Percentiles rank a stretch among this genome's conserved stretches.
Conservation (phyloP, 2,329 filamentous ascomycete species). For the Fusarium miscanthi region DNA sequence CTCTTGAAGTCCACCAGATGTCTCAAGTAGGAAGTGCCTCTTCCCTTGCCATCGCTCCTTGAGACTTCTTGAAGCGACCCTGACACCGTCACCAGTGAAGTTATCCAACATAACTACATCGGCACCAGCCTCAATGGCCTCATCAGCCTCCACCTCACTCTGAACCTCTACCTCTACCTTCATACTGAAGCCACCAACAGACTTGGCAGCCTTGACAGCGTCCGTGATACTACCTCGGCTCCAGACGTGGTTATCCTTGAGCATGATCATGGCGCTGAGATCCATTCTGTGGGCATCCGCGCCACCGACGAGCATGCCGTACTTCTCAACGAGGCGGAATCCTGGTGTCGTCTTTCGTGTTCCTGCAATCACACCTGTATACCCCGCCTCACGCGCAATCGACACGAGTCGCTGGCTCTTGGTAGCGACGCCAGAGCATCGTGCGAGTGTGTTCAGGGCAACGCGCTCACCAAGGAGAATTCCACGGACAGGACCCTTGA, state of each 20-base stretch:
- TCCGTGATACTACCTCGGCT: slow-evolving; percentile 86
- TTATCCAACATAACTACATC: slow-evolving; percentile 99
- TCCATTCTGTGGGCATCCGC: slow-evolving; percentile 94
- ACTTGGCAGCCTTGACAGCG: slow-evolving; percentile 85
- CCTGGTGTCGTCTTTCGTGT: slow-evolving; percentile 98
- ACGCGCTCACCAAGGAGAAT: slow-evolving; percentile 93
- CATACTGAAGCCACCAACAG: slow-evolving; percentile 86
- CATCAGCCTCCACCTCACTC: slow-evolving; percentile 86
- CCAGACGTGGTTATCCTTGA: slow-evolving; percentile 99
- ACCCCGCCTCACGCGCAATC: slow-evolving; percentile 73
- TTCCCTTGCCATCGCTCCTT: slow-evolving; percentile 84
- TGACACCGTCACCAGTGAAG: slow-evolving; percentile 83
- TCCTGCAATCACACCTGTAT: slow-evolving; percentile 86
- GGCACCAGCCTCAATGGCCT: slow-evolving; percentile 89
- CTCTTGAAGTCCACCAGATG: slow-evolving; percentile 88
- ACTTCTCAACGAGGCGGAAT: slow-evolving; percentile 96
- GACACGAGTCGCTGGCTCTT: slow-evolving; percentile 67
- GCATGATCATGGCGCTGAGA: slow-evolving; percentile 94
- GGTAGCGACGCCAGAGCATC: slow-evolving; percentile 91
- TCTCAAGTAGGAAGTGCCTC: slow-evolving; percentile 83
- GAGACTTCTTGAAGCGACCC: slow-evolving; percentile 76
- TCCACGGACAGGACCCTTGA: slow-evolving; percentile 81
- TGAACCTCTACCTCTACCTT: slow-evolving; percentile 98
- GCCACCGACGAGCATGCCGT: slow-evolving; percentile 94
- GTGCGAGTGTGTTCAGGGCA: slow-evolving; percentile 87